Percentiles rank a stretch among this genome's conserved stretches.
These are phyloP conservation scores for Chenopodium formosanum DNA, from an alignment of 148 eudicot species.

Conservation along the genomic window DNA sequence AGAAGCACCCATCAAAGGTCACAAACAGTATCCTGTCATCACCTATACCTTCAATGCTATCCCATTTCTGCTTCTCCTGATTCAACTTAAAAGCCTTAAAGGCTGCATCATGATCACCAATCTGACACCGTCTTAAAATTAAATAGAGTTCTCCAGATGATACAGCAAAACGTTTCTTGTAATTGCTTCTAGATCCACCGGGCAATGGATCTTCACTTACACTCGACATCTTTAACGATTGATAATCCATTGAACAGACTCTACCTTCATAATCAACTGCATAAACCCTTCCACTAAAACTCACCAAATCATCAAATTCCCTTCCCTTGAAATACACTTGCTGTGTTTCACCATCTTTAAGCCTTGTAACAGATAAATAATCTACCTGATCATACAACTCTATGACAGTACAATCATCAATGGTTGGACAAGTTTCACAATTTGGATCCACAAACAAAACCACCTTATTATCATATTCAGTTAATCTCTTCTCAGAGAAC, in stretches of 20 bases:
- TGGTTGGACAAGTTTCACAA: neutral
- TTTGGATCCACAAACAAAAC: constrained; percentile 11
- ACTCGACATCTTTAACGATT: neutral
- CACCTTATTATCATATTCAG: neutral
- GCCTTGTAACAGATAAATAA: neutral
- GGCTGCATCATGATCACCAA: neutral
- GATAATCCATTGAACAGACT: neutral
- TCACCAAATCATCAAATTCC: constrained; percentile 21
- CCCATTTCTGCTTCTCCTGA: neutral
- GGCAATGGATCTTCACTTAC: neutral
- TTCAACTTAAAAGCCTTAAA: constrained; percentile 6
- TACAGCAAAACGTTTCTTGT: constrained; percentile 2
- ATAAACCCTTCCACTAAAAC: constrained; percentile 3
- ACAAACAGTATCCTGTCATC: constrained; percentile 17
- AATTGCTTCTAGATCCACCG: neutral
- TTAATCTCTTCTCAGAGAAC: constrained; percentile 4
- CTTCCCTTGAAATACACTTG: neutral
- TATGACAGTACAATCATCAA: constrained; percentile 10
- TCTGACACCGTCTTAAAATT: constrained; percentile 1
- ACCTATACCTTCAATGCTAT: neutral
- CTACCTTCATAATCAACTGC: constrained; percentile 25
- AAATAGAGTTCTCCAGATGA: constrained; percentile 6
- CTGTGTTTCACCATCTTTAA: neutral
- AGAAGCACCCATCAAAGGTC: constrained; percentile 14
- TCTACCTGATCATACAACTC: neutral